Evolutionary conservation across 306 rosid species (phyloP), one percentile per base, ranked within the genome.

Genomic region (Mimosa bimucronata): DNA sequence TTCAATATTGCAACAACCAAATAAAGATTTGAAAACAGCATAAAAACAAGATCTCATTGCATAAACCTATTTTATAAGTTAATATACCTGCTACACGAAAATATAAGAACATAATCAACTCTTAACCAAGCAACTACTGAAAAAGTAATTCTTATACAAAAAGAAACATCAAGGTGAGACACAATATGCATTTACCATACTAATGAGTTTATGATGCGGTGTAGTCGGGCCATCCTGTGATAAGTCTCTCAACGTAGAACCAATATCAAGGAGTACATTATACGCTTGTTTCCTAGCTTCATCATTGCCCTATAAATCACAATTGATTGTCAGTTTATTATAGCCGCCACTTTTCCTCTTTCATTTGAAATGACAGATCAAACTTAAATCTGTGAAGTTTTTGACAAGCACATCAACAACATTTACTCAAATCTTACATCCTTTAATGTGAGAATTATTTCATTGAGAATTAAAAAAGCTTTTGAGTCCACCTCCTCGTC

Each of bases 381-480:
- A 61, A 73, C 50, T 30, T 71, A 79, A 44, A 71, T 76, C 62
- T 23, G 18, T 19, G 25, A 84, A 81, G 23, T 53, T 70, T 70
- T 44, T 40, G 60, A 81, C 50, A 79, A 78, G 81, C 9, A 60
- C n/a, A 58, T 40, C 23, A 5, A 31, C 40, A 16, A 53, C 55
- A 79, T 76, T 72, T 41, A 66, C 62, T 78, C 31, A 71, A 67
- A 64, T 55, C 94, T 88, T 91, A 91, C 98, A 85, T 89, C 97
- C 86, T 95, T 95, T 77, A 91, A 83, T 9, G 91, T 81, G 79
- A 92, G 76, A 84, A 95, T 88, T 74, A 95, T 86, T 85, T 92
- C 98, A 80, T 95, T 95, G 81, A 95, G 95, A 82, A 95, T 90
- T 60, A 88, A 91, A 88, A 95, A 95, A 62, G 86, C 90, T 88